phyloP scores from a whole-genome alignment of 2,329 filamentous ascomycete species.

The Rasamsonia emersonii region DNA sequence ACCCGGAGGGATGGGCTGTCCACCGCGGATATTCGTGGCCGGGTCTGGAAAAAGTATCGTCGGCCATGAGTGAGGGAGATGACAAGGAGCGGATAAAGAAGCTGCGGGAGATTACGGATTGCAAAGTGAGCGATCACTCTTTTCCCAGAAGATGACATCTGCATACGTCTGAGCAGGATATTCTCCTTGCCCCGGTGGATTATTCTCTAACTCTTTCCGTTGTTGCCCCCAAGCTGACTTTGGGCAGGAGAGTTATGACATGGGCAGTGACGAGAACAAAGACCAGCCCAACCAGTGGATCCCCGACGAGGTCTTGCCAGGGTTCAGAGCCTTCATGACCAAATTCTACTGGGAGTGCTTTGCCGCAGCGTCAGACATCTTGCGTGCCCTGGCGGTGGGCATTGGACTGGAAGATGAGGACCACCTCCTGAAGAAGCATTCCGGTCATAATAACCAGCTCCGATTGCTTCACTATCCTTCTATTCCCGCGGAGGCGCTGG shows the following conservation, averaged over 20 bases:
- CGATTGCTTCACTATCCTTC: conserved; percentile 53
- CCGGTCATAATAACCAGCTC: conserved; percentile 50
- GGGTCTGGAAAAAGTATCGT: conserved; percentile 46
- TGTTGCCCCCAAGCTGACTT: no score
- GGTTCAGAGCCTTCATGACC: conserved; percentile 41
- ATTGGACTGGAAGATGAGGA: conserved; percentile 39
- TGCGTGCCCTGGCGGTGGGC: conserved; percentile 41
- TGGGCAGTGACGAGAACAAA: conserved; percentile 39
- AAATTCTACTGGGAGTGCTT: conserved; percentile 44
- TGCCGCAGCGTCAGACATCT: conserved; percentile 34
- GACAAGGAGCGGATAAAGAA: conserved; percentile 35
- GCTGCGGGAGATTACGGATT: conserved; percentile 41
- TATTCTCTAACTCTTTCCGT: no score
- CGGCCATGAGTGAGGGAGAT: conserved; percentile 33
- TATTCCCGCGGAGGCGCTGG: conserved; percentile 36
- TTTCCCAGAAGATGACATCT: not conserved
- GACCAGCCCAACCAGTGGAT: conserved; percentile 45
- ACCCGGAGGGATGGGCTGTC: conserved; percentile 40
- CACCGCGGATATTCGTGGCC: conserved; percentile 51
- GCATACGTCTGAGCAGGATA: no score
- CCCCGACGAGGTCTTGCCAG: conserved; percentile 36
- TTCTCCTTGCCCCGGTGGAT: no score
- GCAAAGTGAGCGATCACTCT: conserved; percentile 35
- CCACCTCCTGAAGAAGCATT: conserved; percentile 43
- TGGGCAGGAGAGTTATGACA: conserved; percentile 46